Base-by-base conservation (phyloP, 257 asterid species). In the Rubia yunnanensis region DNA sequence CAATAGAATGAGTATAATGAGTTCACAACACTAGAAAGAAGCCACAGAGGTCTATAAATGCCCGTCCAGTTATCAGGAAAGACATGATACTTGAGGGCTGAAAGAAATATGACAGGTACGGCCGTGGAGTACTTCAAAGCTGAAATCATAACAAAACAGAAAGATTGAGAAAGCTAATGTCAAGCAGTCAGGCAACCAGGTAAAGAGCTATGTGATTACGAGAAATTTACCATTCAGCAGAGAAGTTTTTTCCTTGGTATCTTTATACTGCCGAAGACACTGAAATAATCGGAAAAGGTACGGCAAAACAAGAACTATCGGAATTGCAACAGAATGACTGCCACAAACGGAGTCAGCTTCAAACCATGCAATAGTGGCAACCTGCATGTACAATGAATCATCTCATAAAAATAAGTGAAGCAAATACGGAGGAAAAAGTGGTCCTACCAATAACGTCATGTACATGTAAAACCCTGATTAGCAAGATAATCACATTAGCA, bases 291-390 rank as follows among this genome's bases (percentile, higher is more conserved):
- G 96, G 64, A 94, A 94, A 68, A 91, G 75, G 68, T 90, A 94
- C 56, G 99, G 99, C 82, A 94, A 77, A 68, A 94, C 95, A 26
- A 91, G 99, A 78, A 85, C 92, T 39, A 83, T 73, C 35, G 99
- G 96, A 60, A 94, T 91, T 24, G 95, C 95, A 79, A 88, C 83
- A 77, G 99, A 73, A 80, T 94, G 96, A 85, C 99, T 94, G 65
- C 99, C 99, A 79, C 99, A 90, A 70, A 94, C 84, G 72, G 99
- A 91, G 74, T 91, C 96, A 13, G 98, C 99, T 77, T 94, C 99
- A 81, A 94, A 91, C 99, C 99, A 94, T 59, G 98, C 99, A 66
- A 94, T 94, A 36, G 99, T 88, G 52, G 99, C 99, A 71, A 91
- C 99, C 99, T 94, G 85, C 84, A 81, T 48, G 66, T 44, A 68